Conservation (phyloP, 257 asterid species). For the Scutellaria galericulata region DNA sequence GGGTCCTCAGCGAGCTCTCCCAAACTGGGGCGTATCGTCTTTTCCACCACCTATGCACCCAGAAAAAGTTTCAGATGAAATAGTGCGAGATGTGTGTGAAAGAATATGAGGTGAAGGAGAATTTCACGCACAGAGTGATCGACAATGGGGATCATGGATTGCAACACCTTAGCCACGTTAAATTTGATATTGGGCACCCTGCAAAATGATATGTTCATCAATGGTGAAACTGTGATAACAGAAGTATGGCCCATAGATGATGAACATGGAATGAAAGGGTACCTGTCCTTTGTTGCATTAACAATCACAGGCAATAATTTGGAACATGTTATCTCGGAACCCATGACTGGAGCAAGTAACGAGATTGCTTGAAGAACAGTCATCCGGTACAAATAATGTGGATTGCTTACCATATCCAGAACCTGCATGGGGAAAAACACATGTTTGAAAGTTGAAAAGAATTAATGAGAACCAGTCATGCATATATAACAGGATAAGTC, state of each 20-base stretch:
- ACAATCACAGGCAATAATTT: constrained; percentile 82
- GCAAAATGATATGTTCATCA: constrained; percentile 35
- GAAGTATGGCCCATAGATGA: constrained; percentile 16
- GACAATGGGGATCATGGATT: constrained; percentile 80
- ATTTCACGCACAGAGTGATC: constrained; percentile 73
- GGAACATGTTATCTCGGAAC: constrained; percentile 89
- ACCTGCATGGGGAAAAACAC: constrained; percentile 52
- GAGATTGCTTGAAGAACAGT: constrained; percentile 82
- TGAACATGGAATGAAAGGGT: constrained; percentile 14
- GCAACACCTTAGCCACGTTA: constrained; percentile 91
- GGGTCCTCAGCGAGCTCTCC: constrained; percentile 91
- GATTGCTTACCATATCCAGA: constrained; percentile 73
- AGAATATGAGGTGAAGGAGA: constrained; percentile 11
- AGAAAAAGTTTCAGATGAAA: not conserved
- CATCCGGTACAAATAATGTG: constrained; percentile 88
- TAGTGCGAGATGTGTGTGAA: not conserved
- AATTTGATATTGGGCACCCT: constrained; percentile 95
- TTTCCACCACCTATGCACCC: constrained; percentile 75
- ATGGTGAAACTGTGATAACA: not conserved
- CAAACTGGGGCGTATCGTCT: constrained; percentile 72
- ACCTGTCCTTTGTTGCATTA: constrained; percentile 80
- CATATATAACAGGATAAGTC: constrained; percentile 47
- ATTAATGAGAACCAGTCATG: constrained; percentile 48
- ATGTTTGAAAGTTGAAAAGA: not conserved
- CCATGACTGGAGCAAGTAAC: constrained; percentile 94